These are phyloP conservation scores for Coemansia sp. DNA, from an alignment of 192 early-diverging fungal genomes.

Conservation along the genomic window DNA sequence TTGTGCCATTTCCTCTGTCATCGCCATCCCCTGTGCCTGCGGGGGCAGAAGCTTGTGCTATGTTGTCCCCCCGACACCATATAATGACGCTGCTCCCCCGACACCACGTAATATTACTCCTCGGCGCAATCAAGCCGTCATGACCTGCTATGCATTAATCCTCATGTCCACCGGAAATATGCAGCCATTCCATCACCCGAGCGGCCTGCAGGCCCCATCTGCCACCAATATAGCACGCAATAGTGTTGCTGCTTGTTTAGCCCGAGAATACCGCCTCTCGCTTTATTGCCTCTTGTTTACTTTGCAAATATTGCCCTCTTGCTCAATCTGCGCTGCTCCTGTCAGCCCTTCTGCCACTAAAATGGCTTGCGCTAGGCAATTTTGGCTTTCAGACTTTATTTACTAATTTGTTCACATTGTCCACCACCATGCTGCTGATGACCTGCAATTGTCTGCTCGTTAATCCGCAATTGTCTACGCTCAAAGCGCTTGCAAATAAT, in stretches of 20 bases:
- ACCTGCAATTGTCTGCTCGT: background rate
- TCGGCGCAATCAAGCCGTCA: background rate
- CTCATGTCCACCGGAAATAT: background rate
- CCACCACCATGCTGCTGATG: background rate
- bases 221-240: background rate
- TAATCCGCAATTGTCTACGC: background rate
- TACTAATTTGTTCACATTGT: conserved; percentile 7
- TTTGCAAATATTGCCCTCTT: background rate
- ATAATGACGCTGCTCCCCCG: background rate
- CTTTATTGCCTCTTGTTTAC: background rate
- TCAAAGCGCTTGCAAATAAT: background rate
- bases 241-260: background rate
- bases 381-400: conserved; percentile 11
- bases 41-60: background rate
- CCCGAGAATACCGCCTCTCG: background rate
- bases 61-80: no score
- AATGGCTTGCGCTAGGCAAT: background rate
- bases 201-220: background rate
- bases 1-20: background rate
- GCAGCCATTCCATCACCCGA: background rate
- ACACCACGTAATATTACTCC: background rate
- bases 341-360: background rate
- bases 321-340: background rate
- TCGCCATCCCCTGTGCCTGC: background rate
- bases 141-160: background rate